Conservation (phyloP, 2,329 filamentous ascomycete genomes). For the Fusarium fujikuroi region DNA sequence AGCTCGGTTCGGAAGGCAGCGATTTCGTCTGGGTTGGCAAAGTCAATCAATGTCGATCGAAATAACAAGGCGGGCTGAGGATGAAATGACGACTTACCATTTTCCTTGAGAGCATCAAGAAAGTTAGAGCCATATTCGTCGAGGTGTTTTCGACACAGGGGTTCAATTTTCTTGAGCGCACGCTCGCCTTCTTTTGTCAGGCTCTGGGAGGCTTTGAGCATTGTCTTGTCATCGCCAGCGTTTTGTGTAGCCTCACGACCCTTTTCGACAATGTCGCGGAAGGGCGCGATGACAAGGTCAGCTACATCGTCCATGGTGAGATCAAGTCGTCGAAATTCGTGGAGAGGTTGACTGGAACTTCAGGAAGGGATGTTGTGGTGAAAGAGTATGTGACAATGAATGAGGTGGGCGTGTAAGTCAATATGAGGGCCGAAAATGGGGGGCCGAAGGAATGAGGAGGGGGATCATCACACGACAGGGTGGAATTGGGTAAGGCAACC, state of each 20-base stretch:
- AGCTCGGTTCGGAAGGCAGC: slow-evolving; percentile 59
- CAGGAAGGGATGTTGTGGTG: background rate
- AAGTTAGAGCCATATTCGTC: slow-evolving; percentile 63
- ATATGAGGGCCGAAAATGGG: slow-evolving; percentile 35
- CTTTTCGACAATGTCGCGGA: slow-evolving; percentile 64
- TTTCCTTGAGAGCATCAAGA: slow-evolving; percentile 62
- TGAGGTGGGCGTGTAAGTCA: slow-evolving; percentile 43
- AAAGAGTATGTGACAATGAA: slow-evolving; percentile 6
- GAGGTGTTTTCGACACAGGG: slow-evolving; percentile 59
- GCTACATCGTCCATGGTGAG: slow-evolving; percentile 53
- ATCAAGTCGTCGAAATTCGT: background rate
- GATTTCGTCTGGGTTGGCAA: slow-evolving; percentile 55
- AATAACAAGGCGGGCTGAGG: background rate
- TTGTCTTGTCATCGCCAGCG: slow-evolving; percentile 56
- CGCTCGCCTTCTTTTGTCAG: slow-evolving; percentile 61
- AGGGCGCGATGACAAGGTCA: slow-evolving; percentile 61
- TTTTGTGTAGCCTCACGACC: slow-evolving; percentile 59
- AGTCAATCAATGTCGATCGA: slow-evolving; percentile 29
- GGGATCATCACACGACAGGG: slow-evolving; percentile 37
- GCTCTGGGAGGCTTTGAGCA: slow-evolving; percentile 62
- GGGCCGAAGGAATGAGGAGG: slow-evolving; percentile 14
- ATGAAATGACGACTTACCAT: slow-evolving; percentile 54
- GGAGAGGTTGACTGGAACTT: background rate
- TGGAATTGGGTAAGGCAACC: slow-evolving; percentile 18
- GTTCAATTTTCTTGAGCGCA: slow-evolving; percentile 62